Evolutionary conservation across 768 basidiomycete genomes (phyloP), one percentile per base, ranked within the genome.

Genomic region (Rhizopogon rudus): DNA sequence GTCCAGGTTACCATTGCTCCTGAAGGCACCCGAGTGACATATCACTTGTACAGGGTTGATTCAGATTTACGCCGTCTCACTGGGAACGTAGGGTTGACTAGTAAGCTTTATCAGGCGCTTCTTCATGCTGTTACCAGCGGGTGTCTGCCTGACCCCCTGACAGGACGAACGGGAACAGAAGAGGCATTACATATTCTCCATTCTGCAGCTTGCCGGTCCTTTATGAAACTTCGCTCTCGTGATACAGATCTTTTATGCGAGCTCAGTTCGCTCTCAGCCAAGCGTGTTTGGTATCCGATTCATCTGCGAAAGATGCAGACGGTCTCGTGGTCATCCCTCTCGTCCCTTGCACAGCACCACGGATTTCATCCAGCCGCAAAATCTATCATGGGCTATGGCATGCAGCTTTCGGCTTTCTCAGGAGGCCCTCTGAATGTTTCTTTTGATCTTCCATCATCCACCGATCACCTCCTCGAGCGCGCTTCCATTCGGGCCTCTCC

Each of bases 71-170:
- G 71, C 2, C 62, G 65, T 40, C 59, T 75, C 20, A 54, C 48
- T 9, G 66, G 67, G 3, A 66, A 66, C 9, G 58, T 46, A 3
- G 67, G 60, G n/a, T 48, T 73, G 40, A 57, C 55, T 1, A 67
- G 64, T 55, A 62, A 61, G 40, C 63, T 79, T 7, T 77, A 69
- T 52, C 67, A 66, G 44, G 65, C 72, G 2, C 77, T 77, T 50
- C 66, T 82, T 14, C 81, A 82, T 43, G 75, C 76, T 16, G 54
- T 78, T 3, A 79, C 73, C 2, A 73, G 74, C n/a, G 51, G 41
- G 9, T 71, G 70, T 44, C 61, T 75, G 14, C 65, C 69, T 10
- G 80, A 81, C 62, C 75, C 77, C 3, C 65, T 81, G 17, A 77
- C 74, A 0, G 59, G 60, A 16, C 72, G 73, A 7, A 75, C 74